These are phyloP conservation scores for Boletales sp. DNA, from an alignment of 768 basidiomycete species.

Conservation along the genomic window DNA sequence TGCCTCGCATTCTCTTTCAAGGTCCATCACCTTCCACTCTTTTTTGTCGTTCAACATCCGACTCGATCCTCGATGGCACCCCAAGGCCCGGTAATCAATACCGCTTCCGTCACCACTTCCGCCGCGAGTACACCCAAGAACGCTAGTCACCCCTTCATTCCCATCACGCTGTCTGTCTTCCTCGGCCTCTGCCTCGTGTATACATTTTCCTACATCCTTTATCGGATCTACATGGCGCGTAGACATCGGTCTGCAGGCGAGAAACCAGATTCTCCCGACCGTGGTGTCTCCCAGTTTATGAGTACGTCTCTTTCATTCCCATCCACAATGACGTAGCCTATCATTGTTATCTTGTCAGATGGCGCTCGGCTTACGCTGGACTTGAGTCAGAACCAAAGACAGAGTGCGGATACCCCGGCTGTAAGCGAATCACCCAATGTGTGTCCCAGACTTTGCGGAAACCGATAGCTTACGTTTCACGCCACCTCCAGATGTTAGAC, in stretches of 20 bases:
- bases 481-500: conserved; percentile 8
- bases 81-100: conserved; percentile 10
- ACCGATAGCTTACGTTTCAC: background rate
- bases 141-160: conserved; percentile 8
- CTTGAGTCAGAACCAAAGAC: conserved; percentile 7
- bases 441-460: background rate
- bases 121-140: conserved; percentile 1
- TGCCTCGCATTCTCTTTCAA: conserved; percentile 3
- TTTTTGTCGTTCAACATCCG: background rate
- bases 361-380: conserved; percentile 25
- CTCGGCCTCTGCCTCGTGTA: conserved; percentile 26
- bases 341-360: conserved; percentile 6
- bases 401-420: background rate
- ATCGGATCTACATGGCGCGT: conserved; percentile 21
- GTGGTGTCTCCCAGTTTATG: conserved; percentile 26
- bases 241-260: conserved; percentile 10
- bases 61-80: conserved; percentile 20
- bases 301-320: conserved; percentile 11
- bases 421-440: conserved; percentile 9
- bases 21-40: conserved; percentile 9
- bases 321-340: background rate
- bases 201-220: conserved; percentile 24
- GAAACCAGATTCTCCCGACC: conserved; percentile 20
- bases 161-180: conserved; percentile 18
- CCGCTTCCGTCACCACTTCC: conserved; percentile 2